Conservation (phyloP, 352 stramenopile species). For the Globisporangium paroecandrum region DNA sequence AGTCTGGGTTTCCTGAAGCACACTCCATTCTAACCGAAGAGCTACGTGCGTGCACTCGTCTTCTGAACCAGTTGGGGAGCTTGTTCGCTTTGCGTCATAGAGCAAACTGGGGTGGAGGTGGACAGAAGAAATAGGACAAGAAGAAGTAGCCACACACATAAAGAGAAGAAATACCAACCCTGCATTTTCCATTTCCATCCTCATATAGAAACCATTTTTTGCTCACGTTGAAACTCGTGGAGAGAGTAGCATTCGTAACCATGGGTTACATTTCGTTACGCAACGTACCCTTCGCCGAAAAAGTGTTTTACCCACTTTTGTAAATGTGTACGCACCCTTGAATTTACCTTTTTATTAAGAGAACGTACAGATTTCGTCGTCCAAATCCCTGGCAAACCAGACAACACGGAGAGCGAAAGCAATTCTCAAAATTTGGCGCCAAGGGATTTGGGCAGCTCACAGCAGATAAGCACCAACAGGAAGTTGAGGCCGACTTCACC, state of each 20-base stretch:
- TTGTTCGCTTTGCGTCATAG: slow-evolving; percentile 1
- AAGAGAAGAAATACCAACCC: background rate
- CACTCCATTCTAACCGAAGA: background rate
- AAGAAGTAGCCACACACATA: background rate
- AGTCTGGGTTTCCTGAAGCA: background rate
- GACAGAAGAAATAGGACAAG: background rate
- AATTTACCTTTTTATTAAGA: no score
- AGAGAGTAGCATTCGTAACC: background rate
- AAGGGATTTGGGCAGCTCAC: background rate
- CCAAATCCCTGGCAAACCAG: no score
- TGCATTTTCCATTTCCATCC: background rate
- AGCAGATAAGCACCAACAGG: background rate
- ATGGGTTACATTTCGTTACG: background rate
- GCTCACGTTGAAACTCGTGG: no score
- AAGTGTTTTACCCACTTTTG: no score
- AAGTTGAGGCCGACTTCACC: no score
- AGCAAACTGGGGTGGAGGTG: background rate
- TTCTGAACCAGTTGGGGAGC: background rate
- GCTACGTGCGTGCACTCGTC: background rate
- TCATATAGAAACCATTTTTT: background rate
- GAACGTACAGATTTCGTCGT: no score
- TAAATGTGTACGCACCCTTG: no score
- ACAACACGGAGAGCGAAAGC: no score
- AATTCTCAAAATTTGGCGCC: background rate
- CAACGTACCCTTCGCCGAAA: background rate